A percentile compares a stretch with the other conserved stretches of the same genome.
Conservation (phyloP, 2,329 filamentous ascomycete species). For the Fusarium sacchari region DNA sequence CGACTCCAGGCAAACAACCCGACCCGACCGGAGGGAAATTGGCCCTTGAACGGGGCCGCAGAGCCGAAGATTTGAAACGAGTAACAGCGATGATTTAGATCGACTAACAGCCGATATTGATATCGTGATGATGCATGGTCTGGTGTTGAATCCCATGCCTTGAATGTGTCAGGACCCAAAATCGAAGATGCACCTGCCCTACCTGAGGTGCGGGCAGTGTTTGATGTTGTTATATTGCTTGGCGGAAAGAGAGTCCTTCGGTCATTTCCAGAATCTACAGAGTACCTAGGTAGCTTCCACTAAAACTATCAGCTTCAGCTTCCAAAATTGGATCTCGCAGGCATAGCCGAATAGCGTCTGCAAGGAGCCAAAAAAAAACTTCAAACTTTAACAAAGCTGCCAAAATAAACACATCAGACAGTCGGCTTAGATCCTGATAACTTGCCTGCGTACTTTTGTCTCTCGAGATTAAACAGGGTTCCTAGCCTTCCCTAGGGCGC, state of each 20-base stretch:
- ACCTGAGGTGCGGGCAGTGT: background rate
- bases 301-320: conserved; percentile 17
- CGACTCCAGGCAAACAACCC: conserved; percentile 22
- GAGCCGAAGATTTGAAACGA: conserved; percentile 32
- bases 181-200: background rate
- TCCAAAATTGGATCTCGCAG: background rate
- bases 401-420: background rate
- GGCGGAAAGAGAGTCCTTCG: conserved; percentile 6
- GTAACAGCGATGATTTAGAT: conserved; percentile 31
- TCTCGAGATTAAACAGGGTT: background rate
- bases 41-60: conserved; percentile 17
- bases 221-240: background rate
- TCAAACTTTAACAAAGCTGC: background rate
- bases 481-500: background rate
- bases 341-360: background rate
- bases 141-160: background rate
- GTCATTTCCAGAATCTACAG: conserved; percentile 2
- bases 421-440: no score
- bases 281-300: background rate
- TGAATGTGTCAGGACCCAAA: background rate
- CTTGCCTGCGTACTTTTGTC: background rate
- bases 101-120: conserved; percentile 27
- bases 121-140: conserved; percentile 1
- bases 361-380: background rate
- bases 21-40: conserved; percentile 35